Evolutionary conservation across 129 eudicot genomes (phyloP).

Genomic region (Flaveria robusta): DNA sequence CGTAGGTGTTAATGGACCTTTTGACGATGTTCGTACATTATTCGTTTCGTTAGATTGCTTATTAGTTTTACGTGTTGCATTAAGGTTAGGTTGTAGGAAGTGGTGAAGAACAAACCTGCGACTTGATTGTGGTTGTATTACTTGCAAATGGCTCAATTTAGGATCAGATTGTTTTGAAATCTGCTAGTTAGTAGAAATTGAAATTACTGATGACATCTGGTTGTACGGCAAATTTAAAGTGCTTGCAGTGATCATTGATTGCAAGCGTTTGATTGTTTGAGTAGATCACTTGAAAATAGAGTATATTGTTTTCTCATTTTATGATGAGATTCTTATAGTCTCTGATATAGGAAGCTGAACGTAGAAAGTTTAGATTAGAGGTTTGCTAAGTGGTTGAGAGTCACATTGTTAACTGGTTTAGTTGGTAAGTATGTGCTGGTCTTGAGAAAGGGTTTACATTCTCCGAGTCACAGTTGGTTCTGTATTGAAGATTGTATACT

Average conservation of each 20-base stretch:
- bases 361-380: neutral
- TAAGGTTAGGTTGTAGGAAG: neutral
- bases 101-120: neutral
- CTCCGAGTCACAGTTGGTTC: neutral
- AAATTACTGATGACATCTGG: neutral
- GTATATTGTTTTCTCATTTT: neutral
- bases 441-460: slow-evolving; percentile 19
- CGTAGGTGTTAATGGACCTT: neutral
- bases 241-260: slow-evolving; percentile 7
- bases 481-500: too few relatives aligned
- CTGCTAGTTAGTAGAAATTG: too few relatives aligned
- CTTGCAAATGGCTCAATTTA: slow-evolving; percentile 4
- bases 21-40: neutral
- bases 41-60: neutral
- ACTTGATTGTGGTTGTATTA: slow-evolving; percentile 14
- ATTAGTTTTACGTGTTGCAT: slow-evolving; percentile 4
- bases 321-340: neutral
- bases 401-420: neutral
- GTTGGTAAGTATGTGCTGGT: slow-evolving; percentile 16
- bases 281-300: slow-evolving; percentile 4
- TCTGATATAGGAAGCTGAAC: slow-evolving; percentile 2
- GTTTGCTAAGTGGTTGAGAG: slow-evolving; percentile 1
- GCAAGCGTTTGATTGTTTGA: slow-evolving; percentile 11
- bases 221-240: neutral
- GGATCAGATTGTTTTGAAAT: too few relatives aligned